Evolutionary conservation across 768 basidiomycete species (phyloP).

Genomic region (Termitomyces sp.): DNA sequence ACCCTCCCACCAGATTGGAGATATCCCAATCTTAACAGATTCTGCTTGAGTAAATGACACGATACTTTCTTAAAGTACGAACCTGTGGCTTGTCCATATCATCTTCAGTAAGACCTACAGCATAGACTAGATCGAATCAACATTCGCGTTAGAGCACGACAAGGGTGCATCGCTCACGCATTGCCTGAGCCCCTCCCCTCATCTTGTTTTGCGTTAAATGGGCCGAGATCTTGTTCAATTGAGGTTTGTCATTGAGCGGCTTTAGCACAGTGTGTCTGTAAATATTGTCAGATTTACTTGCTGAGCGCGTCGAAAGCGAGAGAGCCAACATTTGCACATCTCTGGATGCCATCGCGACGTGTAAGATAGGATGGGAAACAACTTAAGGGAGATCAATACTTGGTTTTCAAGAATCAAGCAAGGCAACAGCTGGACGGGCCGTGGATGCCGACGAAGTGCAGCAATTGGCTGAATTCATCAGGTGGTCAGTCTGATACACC

Average conservation of each 20-base stretch:
- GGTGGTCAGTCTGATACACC: no score
- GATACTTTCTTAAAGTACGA: background rate
- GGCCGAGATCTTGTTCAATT: conserved; percentile 71
- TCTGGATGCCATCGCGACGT: conserved; percentile 37
- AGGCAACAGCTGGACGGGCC: background rate
- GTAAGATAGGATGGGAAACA: background rate
- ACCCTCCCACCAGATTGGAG: conserved; percentile 93
- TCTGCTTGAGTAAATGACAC: conserved; percentile 1
- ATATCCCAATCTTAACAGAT: conserved; percentile 68
- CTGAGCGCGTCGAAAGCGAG: background rate
- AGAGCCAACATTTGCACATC: conserved; percentile 32
- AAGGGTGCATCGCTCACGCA: conserved; percentile 48
- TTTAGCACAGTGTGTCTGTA: conserved; percentile 38
- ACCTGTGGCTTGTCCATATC: conserved; percentile 88
- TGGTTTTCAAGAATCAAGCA: background rate
- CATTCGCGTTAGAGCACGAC: background rate
- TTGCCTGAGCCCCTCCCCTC: conserved; percentile 78
- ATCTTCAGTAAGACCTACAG: conserved; percentile 66
- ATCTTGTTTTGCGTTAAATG: conserved; percentile 73
- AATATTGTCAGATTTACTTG: conserved; percentile 1
- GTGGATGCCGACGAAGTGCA: conserved; percentile 2
- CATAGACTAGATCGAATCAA: conserved; percentile 51
- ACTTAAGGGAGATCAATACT: background rate
- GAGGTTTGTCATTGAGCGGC: conserved; percentile 21
- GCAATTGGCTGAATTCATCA: conserved; percentile 5